Evolutionary conservation across 768 basidiomycete species (phyloP), one percentile per base, ranked within the genome.

Genomic region (Mycena pura): DNA sequence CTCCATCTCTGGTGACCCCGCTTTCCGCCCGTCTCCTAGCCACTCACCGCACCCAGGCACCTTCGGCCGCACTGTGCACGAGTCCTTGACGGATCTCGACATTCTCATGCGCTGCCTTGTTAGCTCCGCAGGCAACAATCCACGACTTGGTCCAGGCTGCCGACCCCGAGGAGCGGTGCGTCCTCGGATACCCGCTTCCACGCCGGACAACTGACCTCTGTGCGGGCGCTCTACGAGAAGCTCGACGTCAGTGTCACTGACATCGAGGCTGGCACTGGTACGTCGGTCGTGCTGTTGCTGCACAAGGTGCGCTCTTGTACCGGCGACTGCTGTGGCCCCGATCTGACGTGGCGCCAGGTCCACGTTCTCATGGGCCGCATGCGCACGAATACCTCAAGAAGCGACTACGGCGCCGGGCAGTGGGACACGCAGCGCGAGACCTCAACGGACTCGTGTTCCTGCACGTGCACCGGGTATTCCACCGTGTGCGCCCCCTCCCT

Each of bases 281-380:
- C 80, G 9, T 69, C 82, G 65, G 87, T 93, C 66, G 87, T 90
- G 2, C 72, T 97, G 22, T 89, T 87, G 2, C 78, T 84, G 5
- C 89, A 95, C 73, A 96, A 95, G 73, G 62, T 64, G 34, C 14
- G 53, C 22, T 22, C 11, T 13, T 36, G n/a, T n/a, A n/a, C n/a
- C n/a, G n/a, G n/a, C n/a, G n/a, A n/a, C n/a, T n/a, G n/a, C n/a
- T n/a, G n/a, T n/a, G n/a, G n/a, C n/a, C n/a, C n/a, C n/a, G n/a
- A n/a, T n/a, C n/a, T n/a, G n/a, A n/a, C n/a, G n/a, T n/a, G n/a
- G n/a, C 17, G 4, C 5, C 48, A 58, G 57, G 34, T 31, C 1
- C 25, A 28, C 36, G 85, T 91, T 19, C 79, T 99, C 36, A 99
- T 96, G 95, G 93, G 92, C 36, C 87, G 94, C 67, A 98, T 98